Conservation (phyloP, 352 stramenopile species). For the Pythium volutum region DNA sequence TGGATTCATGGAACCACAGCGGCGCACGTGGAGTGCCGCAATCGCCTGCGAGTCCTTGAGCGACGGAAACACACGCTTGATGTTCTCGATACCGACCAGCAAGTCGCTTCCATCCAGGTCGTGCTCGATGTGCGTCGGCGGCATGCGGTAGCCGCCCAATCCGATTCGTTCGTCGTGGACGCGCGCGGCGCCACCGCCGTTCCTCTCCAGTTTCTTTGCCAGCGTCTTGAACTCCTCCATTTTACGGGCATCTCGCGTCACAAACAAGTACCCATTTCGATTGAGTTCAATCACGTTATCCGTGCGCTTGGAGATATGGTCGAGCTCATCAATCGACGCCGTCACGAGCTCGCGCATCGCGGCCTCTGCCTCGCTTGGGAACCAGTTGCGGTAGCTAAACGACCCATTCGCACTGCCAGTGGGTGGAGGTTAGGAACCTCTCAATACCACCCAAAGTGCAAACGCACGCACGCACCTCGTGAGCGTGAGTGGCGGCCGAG, state of each 20-base stretch:
- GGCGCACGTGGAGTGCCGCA: slow-evolving; percentile 62
- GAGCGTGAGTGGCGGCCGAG: slow-evolving; percentile 57
- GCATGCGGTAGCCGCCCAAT: slow-evolving; percentile 46
- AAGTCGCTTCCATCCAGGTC: slow-evolving; percentile 64
- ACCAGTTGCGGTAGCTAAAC: slow-evolving; percentile 86
- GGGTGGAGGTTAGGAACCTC: neutral
- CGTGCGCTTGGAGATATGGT: slow-evolving; percentile 55
- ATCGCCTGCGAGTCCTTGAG: slow-evolving; percentile 55
- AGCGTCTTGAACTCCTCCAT: slow-evolving; percentile 47
- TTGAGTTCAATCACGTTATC: slow-evolving; percentile 70
- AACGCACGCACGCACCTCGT: slow-evolving; percentile 37
- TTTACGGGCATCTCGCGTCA: slow-evolving; percentile 50
- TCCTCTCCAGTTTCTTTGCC: slow-evolving; percentile 41
- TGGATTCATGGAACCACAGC: slow-evolving; percentile 65
- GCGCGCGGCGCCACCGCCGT: slow-evolving; percentile 51
- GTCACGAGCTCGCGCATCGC: slow-evolving; percentile 67
- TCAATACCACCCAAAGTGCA: neutral
- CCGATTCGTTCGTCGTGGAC: slow-evolving; percentile 39
- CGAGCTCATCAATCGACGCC: slow-evolving; percentile 72
- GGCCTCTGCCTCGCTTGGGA: slow-evolving; percentile 62
- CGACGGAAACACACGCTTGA: slow-evolving; percentile 52
- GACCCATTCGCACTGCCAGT: slow-evolving; percentile 56
- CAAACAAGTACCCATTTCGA: slow-evolving; percentile 79
- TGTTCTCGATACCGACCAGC: slow-evolving; percentile 61
- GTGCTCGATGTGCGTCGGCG: slow-evolving; percentile 44